Base-by-base conservation (phyloP, 2,329 filamentous ascomycete genomes). In the Coniochaeta sp. region DNA sequence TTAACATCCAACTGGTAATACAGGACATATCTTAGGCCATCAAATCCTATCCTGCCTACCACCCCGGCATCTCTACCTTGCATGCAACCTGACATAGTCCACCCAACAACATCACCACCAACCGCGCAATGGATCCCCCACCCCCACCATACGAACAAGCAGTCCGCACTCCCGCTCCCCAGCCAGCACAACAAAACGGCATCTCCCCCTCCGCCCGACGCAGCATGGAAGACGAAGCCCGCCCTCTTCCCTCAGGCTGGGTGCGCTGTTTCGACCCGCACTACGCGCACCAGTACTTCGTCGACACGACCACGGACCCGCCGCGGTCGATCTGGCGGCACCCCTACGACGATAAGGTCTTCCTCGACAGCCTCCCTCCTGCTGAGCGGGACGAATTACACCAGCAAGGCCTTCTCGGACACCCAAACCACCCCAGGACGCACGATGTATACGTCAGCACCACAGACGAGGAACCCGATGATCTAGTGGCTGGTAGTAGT, bases 151-250 rank as follows among this genome's bases (percentile, higher is more conserved):
- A 71, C 52, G 61, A 62, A 12, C 54, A 64, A 40, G 63, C 61
- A 24, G 62, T 60, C 3, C 56, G 58, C 5, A 57, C 54, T 24
- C 58, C 60, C 13, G 53, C 49, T 24, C 27, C 51, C 54, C 32
- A 59, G 6, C 35, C 9, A 30, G 1, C 56, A 53, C 48, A 58
- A 58, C 30, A 72, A 52, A 78, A 77, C 70, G 76, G 74, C 50
- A 82, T 83, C 38, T 76, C 79, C 0, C 67, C 73, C 1, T 67
- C 70, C 10, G 65, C 67, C 30, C 73, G 80, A 12, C 72, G 79
- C n/a, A 76, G 72, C 22, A 84, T 84, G 79, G 81, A 84, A 67
- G 81, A 84, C 57, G 78, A 82, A 58, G 63, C 69, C 8, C 72
- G 81, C 4, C 68, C 73, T 1, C 68, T 83, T 0, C 80, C 81